phyloP scores from a whole-genome alignment of 2,329 filamentous ascomycete species.

The Ophiostoma australiae region DNA sequence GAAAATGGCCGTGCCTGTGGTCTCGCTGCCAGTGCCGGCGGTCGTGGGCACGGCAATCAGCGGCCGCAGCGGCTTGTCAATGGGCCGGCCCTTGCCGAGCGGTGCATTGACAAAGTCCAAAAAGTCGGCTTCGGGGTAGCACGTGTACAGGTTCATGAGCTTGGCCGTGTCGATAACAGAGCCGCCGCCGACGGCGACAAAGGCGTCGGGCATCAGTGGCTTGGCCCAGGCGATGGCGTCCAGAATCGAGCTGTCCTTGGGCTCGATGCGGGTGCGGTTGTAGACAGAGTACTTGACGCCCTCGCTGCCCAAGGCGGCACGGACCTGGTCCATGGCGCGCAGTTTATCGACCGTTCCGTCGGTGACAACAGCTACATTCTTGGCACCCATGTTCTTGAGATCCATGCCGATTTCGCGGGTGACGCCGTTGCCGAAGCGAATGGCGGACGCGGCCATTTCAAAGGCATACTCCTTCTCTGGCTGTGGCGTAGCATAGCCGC shows the following conservation, averaged over 20 bases:
- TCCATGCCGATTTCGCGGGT: constrained; percentile 99
- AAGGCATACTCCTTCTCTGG: constrained; percentile 94
- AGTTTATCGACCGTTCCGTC: constrained; percentile 76
- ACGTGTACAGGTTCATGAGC: constrained; percentile 94
- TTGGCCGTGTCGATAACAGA: constrained; percentile 98
- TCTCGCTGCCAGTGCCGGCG: constrained; percentile 85
- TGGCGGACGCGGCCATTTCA: constrained; percentile 94
- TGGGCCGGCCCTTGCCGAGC: constrained; percentile 74
- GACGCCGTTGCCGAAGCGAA: constrained; percentile 86
- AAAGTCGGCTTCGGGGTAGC: constrained; percentile 87
- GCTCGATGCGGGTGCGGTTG: constrained; percentile 76
- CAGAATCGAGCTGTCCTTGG: constrained; percentile 87
- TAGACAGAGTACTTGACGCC: constrained; percentile 78
- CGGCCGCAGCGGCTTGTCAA: constrained; percentile 65
- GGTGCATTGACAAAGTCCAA: constrained; percentile 97
- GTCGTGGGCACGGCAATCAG: constrained; percentile 81
- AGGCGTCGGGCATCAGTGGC: constrained; percentile 74
- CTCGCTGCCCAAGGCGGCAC: constrained; percentile 72
- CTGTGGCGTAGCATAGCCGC: constrained; percentile 68
- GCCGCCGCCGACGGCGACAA: constrained; percentile 85
- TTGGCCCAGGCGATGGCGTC: constrained; percentile 86
- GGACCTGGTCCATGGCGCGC: constrained; percentile 82
- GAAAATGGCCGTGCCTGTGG: constrained; percentile 96
- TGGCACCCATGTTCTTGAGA: constrained; percentile 81
- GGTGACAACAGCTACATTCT: constrained; percentile 87